Evolutionary conservation across 257 asterid species (phyloP).

Genomic region (Solanum chmielewskii): DNA sequence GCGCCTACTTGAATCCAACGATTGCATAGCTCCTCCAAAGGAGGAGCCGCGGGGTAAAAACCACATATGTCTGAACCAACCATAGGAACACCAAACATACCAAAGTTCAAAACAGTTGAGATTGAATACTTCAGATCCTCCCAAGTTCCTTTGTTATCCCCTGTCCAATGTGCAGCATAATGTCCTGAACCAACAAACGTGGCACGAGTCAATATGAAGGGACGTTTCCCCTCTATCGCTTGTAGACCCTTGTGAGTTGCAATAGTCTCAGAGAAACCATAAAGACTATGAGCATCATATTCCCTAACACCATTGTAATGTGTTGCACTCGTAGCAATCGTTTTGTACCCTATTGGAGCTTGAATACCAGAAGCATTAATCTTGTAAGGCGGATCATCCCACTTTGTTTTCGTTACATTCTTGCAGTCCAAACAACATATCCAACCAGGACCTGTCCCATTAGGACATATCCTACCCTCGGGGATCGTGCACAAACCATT

Average conservation of each 20-base stretch:
- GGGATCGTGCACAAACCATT: conserved; percentile 77
- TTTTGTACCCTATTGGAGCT: conserved; percentile 71
- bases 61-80: conserved; percentile 98
- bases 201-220: conserved; percentile 71
- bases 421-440: conserved; percentile 79
- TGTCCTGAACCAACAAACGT: conserved; percentile 82
- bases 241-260: conserved; percentile 83
- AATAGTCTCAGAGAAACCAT: conserved; percentile 69
- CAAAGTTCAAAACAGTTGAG: conserved; percentile 76
- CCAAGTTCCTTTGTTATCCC: conserved; percentile 94
- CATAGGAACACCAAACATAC: conserved; percentile 91
- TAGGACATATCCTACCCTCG: conserved; percentile 46
- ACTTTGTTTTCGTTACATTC: conserved; percentile 57
- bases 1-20: conserved; percentile 97
- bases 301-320: conserved; percentile 82
- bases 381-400: conserved; percentile 98
- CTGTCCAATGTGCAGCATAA: conserved; percentile 93
- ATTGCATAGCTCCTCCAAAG: conserved; percentile 78
- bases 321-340: conserved; percentile 75
- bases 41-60: conserved; percentile 66
- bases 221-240: conserved; percentile 69
- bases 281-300: conserved; percentile 84
- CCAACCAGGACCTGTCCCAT: conserved; percentile 92
- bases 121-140: conserved; percentile 68
- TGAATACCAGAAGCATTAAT: conserved; percentile 78